Evolutionary conservation across 345 rosid genomes (phyloP), one percentile per base, ranked within the genome.

Genomic region (Citrus inodora): DNA sequence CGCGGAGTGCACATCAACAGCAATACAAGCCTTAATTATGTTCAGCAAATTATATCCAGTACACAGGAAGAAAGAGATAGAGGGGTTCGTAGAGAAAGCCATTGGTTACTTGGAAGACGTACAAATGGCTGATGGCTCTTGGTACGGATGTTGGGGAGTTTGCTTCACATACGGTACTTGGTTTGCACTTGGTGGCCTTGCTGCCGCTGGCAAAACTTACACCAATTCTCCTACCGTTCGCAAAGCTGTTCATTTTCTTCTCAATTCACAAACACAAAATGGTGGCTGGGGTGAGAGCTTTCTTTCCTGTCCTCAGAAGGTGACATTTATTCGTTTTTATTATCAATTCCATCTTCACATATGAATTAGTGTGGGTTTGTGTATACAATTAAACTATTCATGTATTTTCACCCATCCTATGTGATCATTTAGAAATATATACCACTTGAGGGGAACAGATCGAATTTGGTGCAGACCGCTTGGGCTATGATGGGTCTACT

Each of bases 251-350:
- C 78, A 81, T 17, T 90, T 90, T 78, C 88, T 90, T 7, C 86
- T 88, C 17, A 62, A 28, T 35, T 79, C 76, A 11, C 90, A 90
- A 65, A 46, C 55, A 65, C 65, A 76, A 0, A 70, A 85, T 35
- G 94, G 94, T 1, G 90, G 92, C 5, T 90, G 92, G 94, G 92
- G 92, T 38, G 94, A 90, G 81, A 90, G 90, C 71, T 87, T 78
- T 73, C 82, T 71, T 6, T 87, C 92, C 14, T 87, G 90, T 55
- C 89, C 90, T 14, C 62, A 85, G 17, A 85, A 87, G 87, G 91
- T 87, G 78, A 35, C 51, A 3, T 46, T 13, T 46, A 13, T 13
- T 46, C 51, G 1, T 46, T 11, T 46, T 46, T 3, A 4, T 11
- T 13, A 46, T 46, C 4, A 46, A 46, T 46, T 11, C 9, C 51